Conservation (phyloP, 345 rosid species). For the Lepidium aucheri region DNA sequence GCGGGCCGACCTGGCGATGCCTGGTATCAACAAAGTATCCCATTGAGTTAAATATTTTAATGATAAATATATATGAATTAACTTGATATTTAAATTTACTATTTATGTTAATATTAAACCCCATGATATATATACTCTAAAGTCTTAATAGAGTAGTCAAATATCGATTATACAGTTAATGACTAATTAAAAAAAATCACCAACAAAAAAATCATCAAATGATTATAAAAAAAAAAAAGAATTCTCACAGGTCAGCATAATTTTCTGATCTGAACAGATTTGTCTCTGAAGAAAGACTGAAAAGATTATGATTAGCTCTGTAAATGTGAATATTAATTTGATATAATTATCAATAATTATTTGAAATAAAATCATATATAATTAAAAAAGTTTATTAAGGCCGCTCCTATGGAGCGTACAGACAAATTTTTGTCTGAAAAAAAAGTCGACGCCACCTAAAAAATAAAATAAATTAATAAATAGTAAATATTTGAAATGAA, state of each 20-base stretch:
- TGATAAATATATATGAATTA: too few species aligned
- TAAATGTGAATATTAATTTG: background rate
- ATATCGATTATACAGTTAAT: too few species aligned
- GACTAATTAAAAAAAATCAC: too few species aligned
- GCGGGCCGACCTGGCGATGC: too few species aligned
- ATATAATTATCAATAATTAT: background rate
- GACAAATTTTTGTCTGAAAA: background rate
- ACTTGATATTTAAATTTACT: too few species aligned
- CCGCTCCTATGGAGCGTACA: constrained; percentile 25
- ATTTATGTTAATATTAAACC: too few species aligned
- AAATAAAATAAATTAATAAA: background rate
- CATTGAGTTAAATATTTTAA: too few species aligned
- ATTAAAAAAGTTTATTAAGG: constrained; percentile 17
- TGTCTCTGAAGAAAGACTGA: constrained; percentile 3
- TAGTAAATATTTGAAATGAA: constrained; percentile 3
- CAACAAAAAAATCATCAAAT: background rate
- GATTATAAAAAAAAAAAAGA: background rate
- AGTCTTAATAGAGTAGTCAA: too few species aligned
- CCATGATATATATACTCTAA: too few species aligned
- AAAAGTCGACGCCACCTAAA: background rate
- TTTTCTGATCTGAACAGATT: constrained; percentile 2
- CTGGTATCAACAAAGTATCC: too few species aligned
- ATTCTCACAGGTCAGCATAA: constrained; percentile 14
- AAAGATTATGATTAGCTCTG: constrained; percentile 16
- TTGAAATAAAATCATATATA: too few species aligned